Evolutionary conservation across 805 yeast species (phyloP), one percentile per base, ranked within the genome.

Genomic region (Starmerella cellae): DNA sequence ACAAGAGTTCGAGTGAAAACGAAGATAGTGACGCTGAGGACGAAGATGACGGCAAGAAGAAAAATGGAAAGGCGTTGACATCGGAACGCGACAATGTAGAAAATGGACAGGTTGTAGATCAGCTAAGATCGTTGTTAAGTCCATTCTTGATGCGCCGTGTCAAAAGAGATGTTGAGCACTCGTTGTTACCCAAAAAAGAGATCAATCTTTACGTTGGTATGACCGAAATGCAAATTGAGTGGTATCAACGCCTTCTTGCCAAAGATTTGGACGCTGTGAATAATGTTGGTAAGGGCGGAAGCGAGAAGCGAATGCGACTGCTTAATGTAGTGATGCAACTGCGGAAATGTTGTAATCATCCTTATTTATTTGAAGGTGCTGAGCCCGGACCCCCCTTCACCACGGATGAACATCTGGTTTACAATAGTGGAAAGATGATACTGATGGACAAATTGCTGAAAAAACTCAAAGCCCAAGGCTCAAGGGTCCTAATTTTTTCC

Each of bases 331-430:
- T 91, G 10, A 88, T 88, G 97, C 97, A 88, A 62, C 68, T 88
- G 45, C 71, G 97, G 53, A 88, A 88, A 62, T 88, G 97, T 61
- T 91, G 97, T 60, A 88, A 91, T 58, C 98, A 91, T 60, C 97
- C 97, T 0, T 88, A 91, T 61, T 64, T 88, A 39, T 91, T 91
- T 57, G 96, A 88, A 58, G 96, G 97, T n/a, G 98, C 97, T 0
- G 97, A 87, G 60, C 97, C 96, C 0, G 97, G 97, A 8, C 97
- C 97, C 1, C 97, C 97, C 0, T 88, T 70, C 57, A 87, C 96
- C 1, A 87, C 94, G 1, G 96, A 85, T 59, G 96, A 87, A 59
- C 96, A 88, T 62, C 68, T 88, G 47, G 79, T 87, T 17, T 75
- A 57, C 62, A 88, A 87, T 59, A 71, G 94, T 2, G 95, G 94